Base-by-base conservation (phyloP, 352 stramenopile genomes). In the Thalassiosira hispida region DNA sequence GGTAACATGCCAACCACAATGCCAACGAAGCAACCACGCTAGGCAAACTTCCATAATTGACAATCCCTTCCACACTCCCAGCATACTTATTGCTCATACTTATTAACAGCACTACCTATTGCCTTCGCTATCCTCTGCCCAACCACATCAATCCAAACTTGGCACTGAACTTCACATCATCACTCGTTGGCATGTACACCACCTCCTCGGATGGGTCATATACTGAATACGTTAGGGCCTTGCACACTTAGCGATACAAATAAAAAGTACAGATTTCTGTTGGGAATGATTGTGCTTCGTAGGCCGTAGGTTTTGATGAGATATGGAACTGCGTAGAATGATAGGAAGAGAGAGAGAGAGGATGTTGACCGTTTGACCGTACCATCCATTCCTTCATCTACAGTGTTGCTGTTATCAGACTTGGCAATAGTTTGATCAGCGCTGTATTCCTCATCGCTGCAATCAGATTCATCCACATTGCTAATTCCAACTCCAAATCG, bases 201-300 rank as follows among this genome's bases (percentile, higher is more conserved):
- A n/a, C n/a, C n/a, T n/a, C n/a, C n/a, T n/a, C n/a, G n/a, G n/a
- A n/a, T n/a, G n/a, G n/a, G n/a, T n/a, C n/a, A 69, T 96, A 90
- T 6, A 96, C 83, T 23, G 87, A 90, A 73, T 95, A 96, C 12
- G 92, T 94, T 77, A 96, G 86, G 8, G 88, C 86, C 77, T 96
- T 96, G 22, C 0, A 96, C 35, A 40, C 82, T 91, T 46, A 95
- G 75, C 5, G 80, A 84, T 0, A 92, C 68, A 85, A 7, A 90
- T 84, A 11, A 93, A n/a, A 1, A 96, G 59, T n/a, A n/a, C n/a
- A n/a, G 2, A 95, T 71, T 3, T 95, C 67, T 6, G 87, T 89
- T 16, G 93, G 93, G 79, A 96, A 96, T 14, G 29, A 96, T 77
- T 8, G 91, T 94, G 14, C 55, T 72, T 18, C 80, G 73, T 16